A percentile compares a stretch with the other conserved stretches of the same genome.
These are phyloP conservation scores for Haberlea rhodopensis DNA, from an alignment of 257 asterid species.

Conservation along the genomic window DNA sequence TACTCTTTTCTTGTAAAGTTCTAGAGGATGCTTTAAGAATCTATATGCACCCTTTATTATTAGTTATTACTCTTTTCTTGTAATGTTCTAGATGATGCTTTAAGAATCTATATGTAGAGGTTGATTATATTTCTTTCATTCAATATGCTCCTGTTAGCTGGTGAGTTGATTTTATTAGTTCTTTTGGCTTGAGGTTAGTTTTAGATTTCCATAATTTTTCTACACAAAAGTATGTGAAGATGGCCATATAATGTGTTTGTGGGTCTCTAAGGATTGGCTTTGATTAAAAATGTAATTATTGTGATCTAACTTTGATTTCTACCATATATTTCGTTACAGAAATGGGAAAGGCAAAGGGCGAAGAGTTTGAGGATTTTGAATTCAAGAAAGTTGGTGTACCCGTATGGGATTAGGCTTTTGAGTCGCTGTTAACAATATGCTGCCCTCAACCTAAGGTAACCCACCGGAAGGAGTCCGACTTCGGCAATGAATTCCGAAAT, in stretches of 20 bases:
- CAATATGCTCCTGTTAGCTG: constrained; percentile 1
- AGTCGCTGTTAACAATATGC: constrained; percentile 38
- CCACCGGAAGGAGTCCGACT: constrained; percentile 40
- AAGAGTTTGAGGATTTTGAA: constrained; percentile 23
- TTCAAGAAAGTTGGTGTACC: constrained; percentile 32
- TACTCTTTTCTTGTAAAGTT: not conserved
- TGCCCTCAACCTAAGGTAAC: constrained; percentile 51
- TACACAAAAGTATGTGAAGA: constrained; percentile 12
- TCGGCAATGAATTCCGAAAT: constrained; percentile 29
- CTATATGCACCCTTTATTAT: too few relatives aligned
- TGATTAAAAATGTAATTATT: constrained; percentile 2
- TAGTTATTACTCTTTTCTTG: too few relatives aligned
- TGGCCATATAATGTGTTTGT: not conserved
- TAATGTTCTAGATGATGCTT: too few relatives aligned
- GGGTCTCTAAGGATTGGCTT: not conserved
- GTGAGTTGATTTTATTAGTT: constrained; percentile 3
- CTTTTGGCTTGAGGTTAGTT: too few relatives aligned
- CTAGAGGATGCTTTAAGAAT: not conserved
- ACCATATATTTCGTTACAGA: constrained; percentile 27
- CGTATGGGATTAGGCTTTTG: constrained; percentile 45
- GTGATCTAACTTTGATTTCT: constrained; percentile 16
- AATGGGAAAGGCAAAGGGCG: constrained; percentile 24
- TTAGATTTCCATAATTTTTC: not conserved
- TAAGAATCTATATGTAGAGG: too few relatives aligned
- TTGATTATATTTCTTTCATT: not conserved